These are phyloP conservation scores for Raphanus sativus DNA, from an alignment of 345 rosid genomes.

Conservation along the genomic window DNA sequence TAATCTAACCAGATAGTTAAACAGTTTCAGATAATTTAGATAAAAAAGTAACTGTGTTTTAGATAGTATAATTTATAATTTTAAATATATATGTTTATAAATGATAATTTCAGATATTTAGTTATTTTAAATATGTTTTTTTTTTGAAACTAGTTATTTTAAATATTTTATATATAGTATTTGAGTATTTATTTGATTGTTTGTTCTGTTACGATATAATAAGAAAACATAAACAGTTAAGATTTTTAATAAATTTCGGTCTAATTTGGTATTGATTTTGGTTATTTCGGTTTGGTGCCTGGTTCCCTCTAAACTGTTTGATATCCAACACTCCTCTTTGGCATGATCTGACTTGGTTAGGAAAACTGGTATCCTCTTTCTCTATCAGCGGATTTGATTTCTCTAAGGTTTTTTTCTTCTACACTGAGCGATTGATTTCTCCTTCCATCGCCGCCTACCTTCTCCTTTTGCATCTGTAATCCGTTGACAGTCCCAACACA, in stretches of 20 bases:
- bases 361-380: neutral
- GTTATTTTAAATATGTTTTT: no score
- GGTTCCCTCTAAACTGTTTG: neutral
- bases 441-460: slow-evolving; percentile 28
- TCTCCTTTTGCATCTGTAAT: neutral
- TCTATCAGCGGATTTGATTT: neutral
- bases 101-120: neutral
- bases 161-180: no score
- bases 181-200: neutral
- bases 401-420: slow-evolving; percentile 14
- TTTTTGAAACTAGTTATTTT: no score
- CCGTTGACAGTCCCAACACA: slow-evolving; percentile 12
- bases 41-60: neutral
- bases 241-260: neutral
- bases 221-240: no score
- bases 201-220: no score
- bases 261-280: neutral
- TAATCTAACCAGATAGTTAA: no score
- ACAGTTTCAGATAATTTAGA: no score
- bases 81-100: no score
- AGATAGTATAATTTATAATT: no score
- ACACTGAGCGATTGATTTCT: neutral
- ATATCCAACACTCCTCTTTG: no score
- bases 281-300: neutral
- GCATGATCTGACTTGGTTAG: neutral